Conservation (phyloP, 2,329 filamentous ascomycete species). For the Tolypocladium tundrense region DNA sequence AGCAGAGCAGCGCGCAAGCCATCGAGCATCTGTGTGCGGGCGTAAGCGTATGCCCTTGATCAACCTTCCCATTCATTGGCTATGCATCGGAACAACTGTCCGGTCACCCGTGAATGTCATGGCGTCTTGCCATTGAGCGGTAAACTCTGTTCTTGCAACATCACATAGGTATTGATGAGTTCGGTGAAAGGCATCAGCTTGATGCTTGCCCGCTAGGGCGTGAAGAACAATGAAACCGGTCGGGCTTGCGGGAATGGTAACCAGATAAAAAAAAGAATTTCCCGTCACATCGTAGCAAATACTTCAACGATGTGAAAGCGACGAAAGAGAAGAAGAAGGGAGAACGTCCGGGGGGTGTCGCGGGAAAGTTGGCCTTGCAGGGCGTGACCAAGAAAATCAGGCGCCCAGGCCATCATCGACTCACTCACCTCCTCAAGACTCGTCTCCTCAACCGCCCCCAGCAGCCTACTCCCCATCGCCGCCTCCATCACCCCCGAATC, state of each 20-base stretch:
- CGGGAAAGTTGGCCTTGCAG: background rate
- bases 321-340: background rate
- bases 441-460: constrained; percentile 45
- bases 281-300: too few species aligned
- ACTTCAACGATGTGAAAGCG: background rate
- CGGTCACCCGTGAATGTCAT: background rate
- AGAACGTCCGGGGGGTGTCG: background rate
- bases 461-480: constrained; percentile 34
- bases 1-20: constrained; percentile 1
- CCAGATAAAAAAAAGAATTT: too few species aligned
- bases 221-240: background rate
- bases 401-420: background rate
- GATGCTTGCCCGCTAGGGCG: background rate
- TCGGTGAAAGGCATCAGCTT: background rate
- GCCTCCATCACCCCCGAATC: constrained; percentile 20
- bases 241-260: background rate
- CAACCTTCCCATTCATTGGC: background rate
- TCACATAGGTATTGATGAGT: background rate
- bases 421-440: constrained; percentile 49
- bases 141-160: background rate
- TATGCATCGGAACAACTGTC: background rate
- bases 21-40: constrained; percentile 5
- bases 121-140: background rate
- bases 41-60: background rate
- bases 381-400: background rate